Evolutionary conservation across 495 filamentous ascomycete species (phyloP), one percentile per base, ranked within the genome.

Genomic region (Penicillium psychrofluorescens): DNA sequence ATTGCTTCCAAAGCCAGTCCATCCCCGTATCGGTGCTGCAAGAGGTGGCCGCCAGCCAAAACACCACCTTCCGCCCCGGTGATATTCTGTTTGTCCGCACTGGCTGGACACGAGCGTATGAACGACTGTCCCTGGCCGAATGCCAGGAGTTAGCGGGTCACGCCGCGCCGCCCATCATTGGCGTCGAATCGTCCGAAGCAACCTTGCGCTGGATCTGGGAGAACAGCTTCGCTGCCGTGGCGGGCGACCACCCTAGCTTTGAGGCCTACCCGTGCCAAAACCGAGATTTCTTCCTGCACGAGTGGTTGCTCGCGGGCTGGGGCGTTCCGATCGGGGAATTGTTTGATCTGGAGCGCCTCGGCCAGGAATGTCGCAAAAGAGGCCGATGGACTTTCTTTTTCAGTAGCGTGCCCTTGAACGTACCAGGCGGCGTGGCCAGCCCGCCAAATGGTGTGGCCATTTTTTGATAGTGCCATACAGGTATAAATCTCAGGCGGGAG

Each of bases 251-350:
- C 40, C 62, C 67, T n/a, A 62, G 53, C 27, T 76, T 74, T 46
- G 76, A 80, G 45, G 53, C 50, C 14, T 56, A 48, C 35, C 71
- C 71, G 5, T 58, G 54, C 15, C 46, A 56, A 22, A 50, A 54
- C 35, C 29, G 51, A 29, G 51, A 54, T 11, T 49, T 55, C 10
- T 58, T 50, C 10, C 45, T 81, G 41, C 77, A 80, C 56, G 65
- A 80, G 49, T 77, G 68, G 68, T 49, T 76, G 28, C 51, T 81
- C 22, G 70, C 62, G 4, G 71, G 72, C 7, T 83, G 75, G 76
- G 78, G 78, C 3, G 45, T 71, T 46, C 77, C 77, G 4, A 77
- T 82, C 51, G 77, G 77, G 1, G 78, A 82, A 61, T 52, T 79
- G 48, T 80, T 78, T 58, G 73, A 81, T 59, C 48, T 80, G 33